Conservation (phyloP, 495 filamentous ascomycete genomes). For the Aspergillus nidulans region DNA sequence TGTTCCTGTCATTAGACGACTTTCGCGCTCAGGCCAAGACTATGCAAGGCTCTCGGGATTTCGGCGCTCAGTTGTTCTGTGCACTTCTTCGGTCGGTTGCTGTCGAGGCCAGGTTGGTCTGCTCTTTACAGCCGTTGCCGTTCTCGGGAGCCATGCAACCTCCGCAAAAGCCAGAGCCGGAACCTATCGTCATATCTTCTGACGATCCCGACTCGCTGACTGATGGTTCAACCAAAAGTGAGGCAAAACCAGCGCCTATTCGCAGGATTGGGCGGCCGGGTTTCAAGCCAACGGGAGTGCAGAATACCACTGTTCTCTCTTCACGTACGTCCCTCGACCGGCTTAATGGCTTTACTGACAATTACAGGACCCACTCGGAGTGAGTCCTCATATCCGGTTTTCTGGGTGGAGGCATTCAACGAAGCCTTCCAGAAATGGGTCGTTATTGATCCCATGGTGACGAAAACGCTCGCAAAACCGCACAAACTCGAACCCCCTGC, state of each 20-base stretch:
- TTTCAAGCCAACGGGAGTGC: slow-evolving; percentile 28
- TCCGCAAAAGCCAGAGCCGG: slow-evolving; percentile 31
- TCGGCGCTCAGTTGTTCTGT: slow-evolving; percentile 88
- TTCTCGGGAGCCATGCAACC: slow-evolving; percentile 58
- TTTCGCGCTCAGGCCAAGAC: slow-evolving; percentile 64
- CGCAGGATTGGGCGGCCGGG: slow-evolving; percentile 43
- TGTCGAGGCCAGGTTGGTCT: slow-evolving; percentile 82
- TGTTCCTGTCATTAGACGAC: slow-evolving; percentile 56
- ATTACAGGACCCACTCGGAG: slow-evolving; percentile 18
- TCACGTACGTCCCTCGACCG: too few relatives aligned
- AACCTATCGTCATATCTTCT: slow-evolving; percentile 37
- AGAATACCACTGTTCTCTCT: slow-evolving; percentile 8
- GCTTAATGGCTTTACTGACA: not conserved
- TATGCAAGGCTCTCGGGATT: slow-evolving; percentile 75
- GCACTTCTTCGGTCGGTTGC: slow-evolving; percentile 72
- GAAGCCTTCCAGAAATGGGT: slow-evolving; percentile 84
- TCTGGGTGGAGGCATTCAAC: slow-evolving; percentile 92
- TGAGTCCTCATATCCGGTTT: slow-evolving; percentile 70
- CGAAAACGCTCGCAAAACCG: slow-evolving; percentile 67
- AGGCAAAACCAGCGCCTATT: slow-evolving; percentile 15
- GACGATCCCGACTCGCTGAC: slow-evolving; percentile 32
- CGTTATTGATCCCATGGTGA: slow-evolving; percentile 80
- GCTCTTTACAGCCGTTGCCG: slow-evolving; percentile 80
- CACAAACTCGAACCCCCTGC: slow-evolving; percentile 76
- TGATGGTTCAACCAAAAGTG: slow-evolving; percentile 18